phyloP scores from a whole-genome alignment of 805 yeast species.

The Myxozyma nipponensis region DNA sequence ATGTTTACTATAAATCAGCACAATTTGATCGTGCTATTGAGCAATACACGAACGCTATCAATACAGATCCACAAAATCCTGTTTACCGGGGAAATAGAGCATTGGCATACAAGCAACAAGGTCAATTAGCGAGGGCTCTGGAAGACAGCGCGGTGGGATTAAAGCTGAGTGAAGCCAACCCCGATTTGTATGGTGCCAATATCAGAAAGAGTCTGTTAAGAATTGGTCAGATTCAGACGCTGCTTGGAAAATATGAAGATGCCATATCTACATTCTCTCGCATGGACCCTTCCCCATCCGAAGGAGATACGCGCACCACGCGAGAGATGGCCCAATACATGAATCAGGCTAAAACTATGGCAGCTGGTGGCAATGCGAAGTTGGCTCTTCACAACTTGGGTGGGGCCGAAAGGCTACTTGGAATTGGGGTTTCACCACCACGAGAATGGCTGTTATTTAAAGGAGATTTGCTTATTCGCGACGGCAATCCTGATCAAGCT shows the following conservation, averaged over 20 bases:
- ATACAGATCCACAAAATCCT: slow-evolving; percentile 37
- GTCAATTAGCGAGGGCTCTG: slow-evolving; percentile 36
- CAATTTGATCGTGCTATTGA: slow-evolving; percentile 39
- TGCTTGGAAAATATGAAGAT: slow-evolving; percentile 37
- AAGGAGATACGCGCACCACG: slow-evolving; percentile 33
- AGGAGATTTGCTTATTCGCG: slow-evolving; percentile 31
- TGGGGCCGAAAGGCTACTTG: slow-evolving; percentile 39
- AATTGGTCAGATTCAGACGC: slow-evolving; percentile 37
- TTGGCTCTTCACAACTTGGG: slow-evolving; percentile 39
- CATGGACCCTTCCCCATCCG: slow-evolving; percentile 27
- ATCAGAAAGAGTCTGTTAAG: slow-evolving; percentile 37
- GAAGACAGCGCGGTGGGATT: slow-evolving; percentile 36
- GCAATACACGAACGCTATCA: slow-evolving; percentile 24
- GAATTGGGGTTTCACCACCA: slow-evolving; percentile 37
- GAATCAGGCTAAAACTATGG: slow-evolving; percentile 35
- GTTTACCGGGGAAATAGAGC: slow-evolving; percentile 40
- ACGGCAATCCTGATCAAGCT: slow-evolving; percentile 38
- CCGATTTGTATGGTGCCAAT: slow-evolving; percentile 33
- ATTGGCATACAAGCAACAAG: slow-evolving; percentile 40
- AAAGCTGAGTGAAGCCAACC: slow-evolving; percentile 3
- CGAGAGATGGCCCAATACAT: slow-evolving; percentile 40
- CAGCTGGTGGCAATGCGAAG: slow-evolving; percentile 29
- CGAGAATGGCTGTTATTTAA: slow-evolving; percentile 37
- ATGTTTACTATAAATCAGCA: slow-evolving; percentile 38
- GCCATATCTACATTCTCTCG: slow-evolving; percentile 34